Evolutionary conservation across 1,284 basidiomycete species (phyloP).

Genomic region (Apiotrichum montevideense): DNA sequence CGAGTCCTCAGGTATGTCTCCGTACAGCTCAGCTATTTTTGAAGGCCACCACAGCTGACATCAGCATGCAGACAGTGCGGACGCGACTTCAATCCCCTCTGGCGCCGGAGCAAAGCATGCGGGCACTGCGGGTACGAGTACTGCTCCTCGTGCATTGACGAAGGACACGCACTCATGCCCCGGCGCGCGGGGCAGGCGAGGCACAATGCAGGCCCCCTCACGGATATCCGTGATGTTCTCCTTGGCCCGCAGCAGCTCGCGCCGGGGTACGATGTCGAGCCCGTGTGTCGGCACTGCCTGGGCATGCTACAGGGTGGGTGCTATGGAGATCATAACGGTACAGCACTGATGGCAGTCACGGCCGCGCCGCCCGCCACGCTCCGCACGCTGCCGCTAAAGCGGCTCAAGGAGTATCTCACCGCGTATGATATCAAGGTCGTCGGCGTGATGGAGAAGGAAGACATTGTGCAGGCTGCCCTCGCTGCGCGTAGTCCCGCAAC

Average conservation of each 20-base stretch:
- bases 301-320: conserved; percentile 44
- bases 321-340: not conserved
- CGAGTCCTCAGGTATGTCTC: conserved; percentile 36
- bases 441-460: conserved; percentile 43
- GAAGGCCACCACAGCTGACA: conserved; percentile 26
- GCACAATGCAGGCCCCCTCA: conserved; percentile 9
- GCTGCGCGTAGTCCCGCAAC: conserved; percentile 36
- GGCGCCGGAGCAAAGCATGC: conserved; percentile 39
- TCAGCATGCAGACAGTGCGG: conserved; percentile 42
- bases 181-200: conserved; percentile 13
- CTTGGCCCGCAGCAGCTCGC: conserved; percentile 12
- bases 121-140: conserved; percentile 46
- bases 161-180: conserved; percentile 46
- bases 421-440: conserved; percentile 40
- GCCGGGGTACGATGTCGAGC: conserved; percentile 41
- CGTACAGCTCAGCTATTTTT: conserved; percentile 19
- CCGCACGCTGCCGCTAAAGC: conserved; percentile 39
- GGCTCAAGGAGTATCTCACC: conserved; percentile 43
- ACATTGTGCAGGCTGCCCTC: conserved; percentile 41
- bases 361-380: conserved; percentile 34
- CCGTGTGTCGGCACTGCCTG: conserved; percentile 41
- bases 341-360: conserved; percentile 32
- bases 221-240: conserved; percentile 26
- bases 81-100: conserved; percentile 42
- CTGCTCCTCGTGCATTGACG: conserved; percentile 39